Evolutionary conservation across 1,139 yeast genomes (phyloP), one percentile per base, ranked within the genome.

Genomic region (Candida glucosophila): DNA sequence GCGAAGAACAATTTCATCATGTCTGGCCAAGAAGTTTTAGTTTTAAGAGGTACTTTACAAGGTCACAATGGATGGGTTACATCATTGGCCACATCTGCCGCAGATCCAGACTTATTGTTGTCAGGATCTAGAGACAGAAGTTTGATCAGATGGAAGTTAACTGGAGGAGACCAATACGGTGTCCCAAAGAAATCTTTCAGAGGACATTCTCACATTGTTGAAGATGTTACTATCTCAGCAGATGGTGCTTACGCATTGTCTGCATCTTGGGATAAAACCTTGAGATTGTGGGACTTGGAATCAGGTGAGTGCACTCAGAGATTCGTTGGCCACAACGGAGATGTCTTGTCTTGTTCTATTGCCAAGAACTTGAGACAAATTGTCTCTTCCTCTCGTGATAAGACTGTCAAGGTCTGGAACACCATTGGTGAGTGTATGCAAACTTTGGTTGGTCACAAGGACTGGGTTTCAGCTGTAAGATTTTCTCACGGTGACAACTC

Each of bases 91-190:
- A 90, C 97, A 71, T 80, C 95, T 61, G 83, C 90, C 57, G 90
- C 90, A 63, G 86, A 86, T 78, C 98, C 98, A 70, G 96, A 92
- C 68, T 73, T 90, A 60, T 80, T 90, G 58, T 77, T 90, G 67
- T 92, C 98, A 57, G 95, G 92, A 64, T 90, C 98, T 60, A 83
- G 99, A 75, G 99, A 90, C 71, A 88, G 90, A 80, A 76, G 94
- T 55, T 77, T 90, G 67, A 88, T 92, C 73, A 86, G 90, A 67
- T 90, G 97, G 98, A 80, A 85, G 71, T 78, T 88, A 70, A 88
- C 97, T 61, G 70, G 69, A 58, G 96, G 86, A 57, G 95, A 86
- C 69, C 81, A 83, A 66, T 88, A 85, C 73, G 99, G 98, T 77
- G 85, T 85, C 51, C 94, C 99, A 67, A 85, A 86, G 75, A 85